Base-by-base conservation (phyloP, 2,329 filamentous ascomycete species). In the Trichoderma sp. region DNA sequence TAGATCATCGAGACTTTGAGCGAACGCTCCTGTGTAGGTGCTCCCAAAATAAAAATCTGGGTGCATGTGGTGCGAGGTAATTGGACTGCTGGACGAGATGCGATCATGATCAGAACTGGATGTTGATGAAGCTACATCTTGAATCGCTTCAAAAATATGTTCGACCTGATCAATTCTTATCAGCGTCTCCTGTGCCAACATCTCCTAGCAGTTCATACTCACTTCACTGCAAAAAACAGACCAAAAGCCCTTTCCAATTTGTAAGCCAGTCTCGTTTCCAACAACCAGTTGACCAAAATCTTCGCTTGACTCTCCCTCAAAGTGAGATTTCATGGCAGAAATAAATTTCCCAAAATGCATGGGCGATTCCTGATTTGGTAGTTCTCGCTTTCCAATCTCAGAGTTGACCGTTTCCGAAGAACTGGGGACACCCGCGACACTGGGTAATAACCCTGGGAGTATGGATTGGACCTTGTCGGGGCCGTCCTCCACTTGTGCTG, bases 181-280 rank as follows among this genome's bases (percentile, higher is more conserved):
- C 24, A 49, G 47, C 21, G n/a, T 49, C 11, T 16, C 4, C 47
- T 24, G 4, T 49, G 47, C n/a, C 10, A 21, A 4, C 5, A 13
- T 24, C 47, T 49, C 47, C 21, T 21, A 24, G 13, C 2, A 11
- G n/a, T 24, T 13, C 3, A 29, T 35, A 33, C 70, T 13, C 64
- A 76, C 76, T 69, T 78, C 76, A 16, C 70, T 68, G 52, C 77
- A 79, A 55, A 79, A 79, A 11, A 79, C 73, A 3, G 76, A 72
- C 77, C 77, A 78, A 63, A 78, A 79, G 0, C 73, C 72, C 21
- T 77, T 77, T 16, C 73, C 76, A 37, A 78, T 72, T 35, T 75
- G 75, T 19, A 77, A 4, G 31, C 59, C 59, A 47, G 37, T 27
- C 31, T 62, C 40, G 19, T 52, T 62, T n/a, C 43, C 59, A 11